Base-by-base conservation (phyloP, 257 asterid species). In the Phtheirospermum japonicum region DNA sequence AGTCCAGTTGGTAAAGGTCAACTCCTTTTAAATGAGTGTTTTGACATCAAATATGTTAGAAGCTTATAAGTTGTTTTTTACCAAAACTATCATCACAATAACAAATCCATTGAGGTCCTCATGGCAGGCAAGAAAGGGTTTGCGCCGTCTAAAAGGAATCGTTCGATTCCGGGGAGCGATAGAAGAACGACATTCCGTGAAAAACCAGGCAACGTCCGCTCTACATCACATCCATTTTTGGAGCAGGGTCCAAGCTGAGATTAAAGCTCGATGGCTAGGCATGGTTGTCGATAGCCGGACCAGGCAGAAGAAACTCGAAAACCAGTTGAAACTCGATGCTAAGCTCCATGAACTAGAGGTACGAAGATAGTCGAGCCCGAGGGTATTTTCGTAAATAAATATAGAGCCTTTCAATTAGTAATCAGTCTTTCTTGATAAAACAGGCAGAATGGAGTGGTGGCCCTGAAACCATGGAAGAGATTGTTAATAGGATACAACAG, bases 401-500 rank as follows among this genome's bases (percentile, higher is more conserved):
- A n/a, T n/a, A n/a, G n/a, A n/a, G n/a, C n/a, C n/a, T n/a, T n/a
- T n/a, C n/a, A n/a, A n/a, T n/a, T n/a, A n/a, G n/a, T n/a, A n/a
- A n/a, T n/a, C n/a, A n/a, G n/a, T n/a, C n/a, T n/a, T n/a, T 37
- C 17, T 13, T 42, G 7, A 6, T 4, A 3, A 18, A 45, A 61
- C 76, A 85, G 96, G 94, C 77, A 16, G 96, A 88, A 46, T 88
- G 94, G 96, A 67, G 82, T 43, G 78, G 91, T 19, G 82, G 96
- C 66, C 77, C 96, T 14, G 92, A 88, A 57, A 85, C 92, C 58
- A 83, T 85, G 89, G 92, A 85, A 56, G 86, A 88, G 56, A 80
- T 85, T 61, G 78, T 88, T 10, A 76, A 63, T 59, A 81, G 85
- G 72, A 77, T 88, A 66, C 92, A 85, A 20, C 88, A 82, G 48